Base-by-base conservation (phyloP, 306 rosid genomes). In the Urtica urens region DNA sequence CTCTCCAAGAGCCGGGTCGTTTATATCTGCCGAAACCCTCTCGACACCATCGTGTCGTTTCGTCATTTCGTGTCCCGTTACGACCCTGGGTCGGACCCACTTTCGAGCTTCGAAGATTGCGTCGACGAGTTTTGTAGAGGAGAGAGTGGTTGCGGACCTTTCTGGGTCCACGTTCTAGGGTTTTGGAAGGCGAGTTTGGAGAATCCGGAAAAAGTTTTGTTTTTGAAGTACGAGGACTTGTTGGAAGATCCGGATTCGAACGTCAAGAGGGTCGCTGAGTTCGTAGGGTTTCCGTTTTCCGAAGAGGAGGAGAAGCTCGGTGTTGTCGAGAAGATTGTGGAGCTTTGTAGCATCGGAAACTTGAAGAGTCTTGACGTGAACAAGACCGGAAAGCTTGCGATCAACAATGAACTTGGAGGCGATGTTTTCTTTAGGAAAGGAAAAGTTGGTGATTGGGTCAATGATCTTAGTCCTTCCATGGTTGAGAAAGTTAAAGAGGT, bases 371-470 rank as follows among this genome's bases (percentile, higher is more conserved):
- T 35, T 3, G n/a, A 35, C n/a, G 40, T 35, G 5, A 35, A 35
- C 40, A 1, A 35, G n/a, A n/a, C n/a, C n/a, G n/a, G n/a, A n/a
- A n/a, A n/a, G n/a, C n/a, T n/a, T n/a, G n/a, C n/a, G n/a, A n/a
- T n/a, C n/a, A n/a, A n/a, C n/a, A n/a, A n/a, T n/a, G n/a, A n/a
- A n/a, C n/a, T n/a, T n/a, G n/a, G n/a, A n/a, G n/a, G n/a, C n/a
- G n/a, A n/a, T n/a, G 23, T 16, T 1, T 57, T n/a, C 10, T 57
- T 57, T 30, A 48, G 53, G 15, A 34, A 38, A n/a, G 63, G 63
- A 8, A 34, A 57, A 26, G 63, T 44, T n/a, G 63, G 63, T 14
- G 53, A 57, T 45, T 57, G 53, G 53, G 38, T 13, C 21, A 45
- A 57, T 27, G n/a, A 43, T 37, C 41, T 57, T 11, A 45, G 53